phyloP scores from a whole-genome alignment of 2,329 filamentous ascomycete genomes.

The Arthroderma uncinatum region DNA sequence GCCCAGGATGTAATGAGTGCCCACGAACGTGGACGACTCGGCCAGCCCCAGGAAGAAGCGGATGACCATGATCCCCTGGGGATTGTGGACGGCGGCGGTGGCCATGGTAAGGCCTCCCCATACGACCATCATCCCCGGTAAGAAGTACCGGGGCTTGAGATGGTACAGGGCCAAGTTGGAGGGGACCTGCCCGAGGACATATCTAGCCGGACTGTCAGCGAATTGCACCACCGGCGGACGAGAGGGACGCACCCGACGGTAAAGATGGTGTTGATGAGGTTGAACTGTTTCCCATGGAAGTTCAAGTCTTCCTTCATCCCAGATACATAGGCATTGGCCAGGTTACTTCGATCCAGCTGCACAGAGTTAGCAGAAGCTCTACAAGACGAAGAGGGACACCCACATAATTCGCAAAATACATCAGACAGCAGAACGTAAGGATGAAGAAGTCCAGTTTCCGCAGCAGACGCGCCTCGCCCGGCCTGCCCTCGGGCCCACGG shows the following conservation, averaged over 20 bases:
- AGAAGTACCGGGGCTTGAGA: constrained; percentile 20
- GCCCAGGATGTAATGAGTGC: constrained; percentile 31
- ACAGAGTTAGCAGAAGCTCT: background rate
- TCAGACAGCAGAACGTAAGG: constrained; percentile 34
- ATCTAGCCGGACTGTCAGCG: constrained; percentile 13
- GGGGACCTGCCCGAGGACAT: constrained; percentile 36
- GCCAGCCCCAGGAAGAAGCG: constrained; percentile 30
- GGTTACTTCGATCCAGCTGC: constrained; percentile 32
- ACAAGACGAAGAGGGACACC: constrained; percentile 1
- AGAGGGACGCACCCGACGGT: constrained; percentile 30
- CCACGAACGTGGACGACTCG: constrained; percentile 25
- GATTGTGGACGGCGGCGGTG: constrained; percentile 21
- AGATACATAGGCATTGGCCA: constrained; percentile 34
- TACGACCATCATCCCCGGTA: constrained; percentile 22
- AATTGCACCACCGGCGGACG: background rate
- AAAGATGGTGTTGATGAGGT: constrained; percentile 32
- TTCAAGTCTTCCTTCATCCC: constrained; percentile 29
- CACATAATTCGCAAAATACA: constrained; percentile 36
- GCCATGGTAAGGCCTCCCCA: constrained; percentile 27
- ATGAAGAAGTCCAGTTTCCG: constrained; percentile 43
- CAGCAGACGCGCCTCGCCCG: constrained; percentile 26
- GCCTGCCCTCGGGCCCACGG: constrained; percentile 13
- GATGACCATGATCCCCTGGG: constrained; percentile 25
- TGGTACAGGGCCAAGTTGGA: constrained; percentile 30
- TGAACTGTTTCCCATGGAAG: constrained; percentile 29